A percentile compares a stretch with the other conserved stretches of the same genome.
Conservation (phyloP, 345 rosid species). For the Litchi chinensis region DNA sequence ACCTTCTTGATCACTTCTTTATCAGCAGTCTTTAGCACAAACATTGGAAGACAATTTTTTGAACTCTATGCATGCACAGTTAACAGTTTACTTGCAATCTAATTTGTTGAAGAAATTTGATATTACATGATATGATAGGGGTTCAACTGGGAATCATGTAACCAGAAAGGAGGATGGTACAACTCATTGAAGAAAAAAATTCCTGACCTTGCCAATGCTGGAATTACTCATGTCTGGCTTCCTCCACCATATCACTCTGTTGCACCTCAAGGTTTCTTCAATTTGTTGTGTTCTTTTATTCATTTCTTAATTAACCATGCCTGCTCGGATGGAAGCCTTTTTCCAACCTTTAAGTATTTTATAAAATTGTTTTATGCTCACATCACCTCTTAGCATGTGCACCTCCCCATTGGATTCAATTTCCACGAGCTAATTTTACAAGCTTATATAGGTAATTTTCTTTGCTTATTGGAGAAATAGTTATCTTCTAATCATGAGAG, state of each 20-base stretch:
- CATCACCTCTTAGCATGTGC: too few species aligned
- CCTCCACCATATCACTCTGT: slow-evolving; percentile 91
- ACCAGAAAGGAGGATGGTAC: slow-evolving; percentile 77
- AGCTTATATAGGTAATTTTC: too few species aligned
- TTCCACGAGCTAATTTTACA: too few species aligned
- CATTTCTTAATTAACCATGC: neutral
- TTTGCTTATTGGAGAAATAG: too few species aligned
- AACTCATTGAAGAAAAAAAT: slow-evolving; percentile 58
- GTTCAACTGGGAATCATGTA: slow-evolving; percentile 86
- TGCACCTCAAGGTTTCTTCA: slow-evolving; percentile 19
- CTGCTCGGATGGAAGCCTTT: neutral
- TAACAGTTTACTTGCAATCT: neutral
- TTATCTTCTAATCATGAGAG: too few species aligned
- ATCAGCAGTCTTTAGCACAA: neutral
- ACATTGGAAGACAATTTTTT: neutral
- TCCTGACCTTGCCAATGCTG: slow-evolving; percentile 62
- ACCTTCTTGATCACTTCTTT: too few species aligned
- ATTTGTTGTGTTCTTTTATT: too few species aligned
- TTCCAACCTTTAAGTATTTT: too few species aligned
- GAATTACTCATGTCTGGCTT: slow-evolving; percentile 89
- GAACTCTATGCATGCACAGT: too few species aligned
- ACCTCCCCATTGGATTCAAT: too few species aligned
- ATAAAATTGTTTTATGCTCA: too few species aligned
- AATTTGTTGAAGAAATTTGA: slow-evolving; percentile 4
- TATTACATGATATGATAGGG: slow-evolving; percentile 39